A percentile compares a stretch with the other conserved stretches of the same genome.
phyloP scores from a whole-genome alignment of 306 rosid genomes.

The Begonia masoniana region DNA sequence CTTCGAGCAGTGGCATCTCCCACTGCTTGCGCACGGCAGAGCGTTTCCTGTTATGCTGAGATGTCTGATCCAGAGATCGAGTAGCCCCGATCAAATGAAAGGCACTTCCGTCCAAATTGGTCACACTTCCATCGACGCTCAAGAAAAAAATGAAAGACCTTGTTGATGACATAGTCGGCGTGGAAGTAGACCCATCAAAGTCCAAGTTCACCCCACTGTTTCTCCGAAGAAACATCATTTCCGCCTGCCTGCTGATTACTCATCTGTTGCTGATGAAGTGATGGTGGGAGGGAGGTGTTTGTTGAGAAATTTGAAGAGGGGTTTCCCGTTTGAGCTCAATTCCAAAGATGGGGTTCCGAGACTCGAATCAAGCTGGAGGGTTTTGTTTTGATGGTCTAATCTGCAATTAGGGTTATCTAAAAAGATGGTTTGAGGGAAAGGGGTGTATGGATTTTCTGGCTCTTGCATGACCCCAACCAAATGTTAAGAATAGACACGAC shows the following conservation, averaged over 20 bases:
- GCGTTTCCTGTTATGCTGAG: constrained; percentile 83
- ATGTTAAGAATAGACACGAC: constrained; percentile 67
- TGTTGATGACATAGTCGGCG: constrained; percentile 84
- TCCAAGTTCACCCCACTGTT: constrained; percentile 36
- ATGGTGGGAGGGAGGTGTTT: constrained; percentile 35
- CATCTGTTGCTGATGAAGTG: constrained; percentile 39
- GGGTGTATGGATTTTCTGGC: constrained; percentile 49
- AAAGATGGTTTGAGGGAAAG: constrained; percentile 47
- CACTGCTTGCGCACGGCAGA: constrained; percentile 71
- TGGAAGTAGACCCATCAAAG: constrained; percentile 81
- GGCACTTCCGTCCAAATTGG: constrained; percentile 68
- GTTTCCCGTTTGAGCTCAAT: constrained; percentile 54
- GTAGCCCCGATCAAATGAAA: constrained; percentile 83
- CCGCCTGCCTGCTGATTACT: constrained; percentile 34
- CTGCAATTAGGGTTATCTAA: constrained; percentile 54
- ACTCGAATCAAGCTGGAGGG: constrained; percentile 12
- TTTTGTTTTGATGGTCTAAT: constrained; percentile 17
- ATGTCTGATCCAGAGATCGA: constrained; percentile 70
- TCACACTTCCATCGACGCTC: constrained; percentile 91
- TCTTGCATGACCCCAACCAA: constrained; percentile 76
- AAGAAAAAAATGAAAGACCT: constrained; percentile 89
- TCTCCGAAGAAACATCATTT: too few species aligned
- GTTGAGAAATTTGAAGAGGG: constrained; percentile 42
- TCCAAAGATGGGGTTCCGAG: constrained; percentile 58
- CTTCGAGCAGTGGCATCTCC: constrained; percentile 97